Evolutionary conservation across 2,329 filamentous ascomycete genomes (phyloP), one percentile per base, ranked within the genome.

Genomic region (Microsporum canis): DNA sequence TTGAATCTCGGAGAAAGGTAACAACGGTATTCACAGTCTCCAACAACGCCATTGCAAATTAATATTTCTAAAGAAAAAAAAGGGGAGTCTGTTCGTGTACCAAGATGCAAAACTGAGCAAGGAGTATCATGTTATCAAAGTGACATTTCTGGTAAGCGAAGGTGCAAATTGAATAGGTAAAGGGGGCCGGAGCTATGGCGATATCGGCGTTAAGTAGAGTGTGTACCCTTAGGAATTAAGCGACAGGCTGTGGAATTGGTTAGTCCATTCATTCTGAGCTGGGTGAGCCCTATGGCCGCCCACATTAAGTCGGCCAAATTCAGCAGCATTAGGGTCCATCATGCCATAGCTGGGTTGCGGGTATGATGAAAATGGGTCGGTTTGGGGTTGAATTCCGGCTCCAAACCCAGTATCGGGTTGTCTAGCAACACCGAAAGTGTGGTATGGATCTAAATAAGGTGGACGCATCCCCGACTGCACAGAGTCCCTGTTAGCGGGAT

Each of bases 211-310:
- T 34, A 31, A 31, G 27, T 53, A 53, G 31, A 3, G 43, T 23
- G 12, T 55, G 33, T 34, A 33, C 33, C 49, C 31, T 58, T 59
- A 78, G 65, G 83, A 82, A 69, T 88, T 88, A 64, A 91, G 80
- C 1, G 88, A 91, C 17, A 91, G 76, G 7, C 87, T 83, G 71
- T 90, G 87, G 71, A 89, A 89, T 4, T 80, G 74, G 59, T 77
- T 76, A 31, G 80, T 75, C 85, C 86, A 88, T 57, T 88, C 85
- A 56, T 79, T 72, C 14, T 68, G 73, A 29, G 66, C 67, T 55
- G 66, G 71, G 62, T 71, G 74, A 58, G 66, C 68, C 62, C 71
- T 71, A 64, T 66, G 70, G 65, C 59, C 72, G 63, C 64, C 65
- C 75, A 68, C 63, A 73, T 75, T 64, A 75, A 58, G 68, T 60